Conservation (phyloP, 495 filamentous ascomycete species). For the Hypomontagnella monticulosa region DNA sequence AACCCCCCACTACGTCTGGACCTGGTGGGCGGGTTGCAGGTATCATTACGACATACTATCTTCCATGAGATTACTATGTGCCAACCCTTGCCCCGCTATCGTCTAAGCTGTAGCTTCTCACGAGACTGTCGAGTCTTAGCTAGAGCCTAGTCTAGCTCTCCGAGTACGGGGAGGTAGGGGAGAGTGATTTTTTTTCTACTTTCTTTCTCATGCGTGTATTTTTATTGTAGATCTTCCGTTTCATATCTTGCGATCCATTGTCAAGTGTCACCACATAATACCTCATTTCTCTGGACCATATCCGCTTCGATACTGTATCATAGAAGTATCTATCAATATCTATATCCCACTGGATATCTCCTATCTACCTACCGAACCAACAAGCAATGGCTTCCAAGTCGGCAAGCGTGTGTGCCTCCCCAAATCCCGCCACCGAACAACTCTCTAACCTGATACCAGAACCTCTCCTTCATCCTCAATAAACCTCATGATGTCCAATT, state of each 20-base stretch:
- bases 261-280: conserved; percentile 20
- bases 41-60: conserved; percentile 31
- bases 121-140: conserved; percentile 29
- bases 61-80: conserved; percentile 12
- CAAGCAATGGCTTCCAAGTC: conserved; percentile 40
- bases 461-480: conserved; percentile 87
- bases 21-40: conserved; percentile 29
- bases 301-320: neutral
- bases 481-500: conserved; percentile 75
- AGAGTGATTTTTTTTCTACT: conserved; percentile 26
- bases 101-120: conserved; percentile 28
- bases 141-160: conserved; percentile 22
- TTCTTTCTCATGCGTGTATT: conserved; percentile 4
- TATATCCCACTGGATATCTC: neutral
- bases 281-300: conserved; percentile 6
- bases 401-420: conserved; percentile 41
- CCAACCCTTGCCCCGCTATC: conserved; percentile 14
- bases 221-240: conserved; percentile 10
- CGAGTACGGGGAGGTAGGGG: conserved; percentile 21
- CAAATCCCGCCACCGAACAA: conserved; percentile 4
- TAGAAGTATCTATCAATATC: conserved; percentile 1
- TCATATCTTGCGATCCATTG: neutral
- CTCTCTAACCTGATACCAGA: conserved; percentile 59
- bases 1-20: conserved; percentile 28
- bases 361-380: neutral